Evolutionary conservation across 768 basidiomycete genomes (phyloP).

Genomic region (Phaeolepiota aurea): DNA sequence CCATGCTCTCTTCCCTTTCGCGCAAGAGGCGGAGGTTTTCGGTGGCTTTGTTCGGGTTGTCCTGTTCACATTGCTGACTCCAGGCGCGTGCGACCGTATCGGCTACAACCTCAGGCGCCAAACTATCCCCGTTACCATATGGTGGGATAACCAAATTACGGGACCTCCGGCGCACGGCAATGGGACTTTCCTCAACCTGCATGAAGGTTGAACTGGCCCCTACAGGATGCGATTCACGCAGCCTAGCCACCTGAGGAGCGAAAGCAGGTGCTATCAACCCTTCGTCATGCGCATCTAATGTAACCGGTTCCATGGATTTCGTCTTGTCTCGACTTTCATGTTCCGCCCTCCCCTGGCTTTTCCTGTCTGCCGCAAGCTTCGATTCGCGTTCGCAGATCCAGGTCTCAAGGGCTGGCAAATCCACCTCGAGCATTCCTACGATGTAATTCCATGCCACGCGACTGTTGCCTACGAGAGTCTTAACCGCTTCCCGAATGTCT

Average conservation of each 20-base stretch:
- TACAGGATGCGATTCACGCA: too few species aligned
- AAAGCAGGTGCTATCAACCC: too few species aligned
- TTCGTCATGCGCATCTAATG: too few species aligned
- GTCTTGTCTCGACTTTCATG: neutral
- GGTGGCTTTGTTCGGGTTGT: neutral
- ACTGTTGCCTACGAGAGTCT: constrained; percentile 3
- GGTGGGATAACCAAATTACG: neutral
- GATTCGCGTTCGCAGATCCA: neutral
- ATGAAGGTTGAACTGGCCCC: too few species aligned
- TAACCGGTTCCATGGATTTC: too few species aligned
- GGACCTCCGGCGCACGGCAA: neutral
- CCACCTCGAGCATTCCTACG: neutral
- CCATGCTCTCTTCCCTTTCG: neutral
- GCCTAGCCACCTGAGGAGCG: too few species aligned
- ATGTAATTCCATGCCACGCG: neutral
- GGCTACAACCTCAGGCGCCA: neutral
- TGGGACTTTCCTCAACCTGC: neutral
- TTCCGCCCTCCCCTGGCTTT: too few species aligned
- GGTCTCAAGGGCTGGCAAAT: neutral
- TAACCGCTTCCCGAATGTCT: constrained; percentile 9
- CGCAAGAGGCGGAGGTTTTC: neutral
- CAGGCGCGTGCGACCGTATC: neutral
- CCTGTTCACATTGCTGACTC: neutral
- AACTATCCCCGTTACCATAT: neutral
- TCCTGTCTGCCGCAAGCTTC: too few species aligned